Base-by-base conservation (phyloP, 371 early-diverging fungal species). In the Rhizopus delemar region DNA sequence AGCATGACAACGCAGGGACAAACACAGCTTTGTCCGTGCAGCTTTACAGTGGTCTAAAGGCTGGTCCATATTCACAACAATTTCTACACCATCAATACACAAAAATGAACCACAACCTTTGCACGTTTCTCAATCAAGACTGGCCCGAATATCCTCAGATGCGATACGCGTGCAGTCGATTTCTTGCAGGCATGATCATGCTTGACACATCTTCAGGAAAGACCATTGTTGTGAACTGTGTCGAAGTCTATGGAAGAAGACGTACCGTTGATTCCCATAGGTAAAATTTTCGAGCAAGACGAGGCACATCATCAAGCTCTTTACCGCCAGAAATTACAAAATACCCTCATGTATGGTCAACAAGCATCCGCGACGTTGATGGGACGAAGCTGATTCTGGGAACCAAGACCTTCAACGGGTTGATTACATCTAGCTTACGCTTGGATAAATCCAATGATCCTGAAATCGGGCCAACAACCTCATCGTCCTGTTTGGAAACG, bases 201-300 rank as follows among this genome's bases (percentile, higher is more conserved):
- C 29, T 59, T 0, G 63, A 71, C 56, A 34, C 13, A 12, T 32
- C 12, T 4, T 61, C 62, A 33, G 67, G 57, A 16, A 43, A 64
- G 32, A 54, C 71, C 7, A 33, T 64, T 11, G 46, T 64, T 9
- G 60, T 50, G 9, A 71, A 71, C 58, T 63, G 62, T 15, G 60
- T 66, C n/a, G 71, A 71, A 29, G 54, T 64, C 15, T 67, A 64
- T 16, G 71, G 64, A 5, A 33, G 54, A 46, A 51, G 39, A 2
- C 31, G 16, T 13, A 46, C 50, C 3, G 39, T 63, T 0, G 65
- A 64, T 35, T 6, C 46, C 0, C 60, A 59, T 41, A 8, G 53
- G 31, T 46, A 59, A 1, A 16, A n/a, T 13, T 41, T 13, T 41
- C 6, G n/a, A 13, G n/a, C n/a, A 9, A 41, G n/a, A 41, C 6